Evolutionary conservation across 2,329 filamentous ascomycete genomes (phyloP).

Genomic region (Blastomyces percursus): DNA sequence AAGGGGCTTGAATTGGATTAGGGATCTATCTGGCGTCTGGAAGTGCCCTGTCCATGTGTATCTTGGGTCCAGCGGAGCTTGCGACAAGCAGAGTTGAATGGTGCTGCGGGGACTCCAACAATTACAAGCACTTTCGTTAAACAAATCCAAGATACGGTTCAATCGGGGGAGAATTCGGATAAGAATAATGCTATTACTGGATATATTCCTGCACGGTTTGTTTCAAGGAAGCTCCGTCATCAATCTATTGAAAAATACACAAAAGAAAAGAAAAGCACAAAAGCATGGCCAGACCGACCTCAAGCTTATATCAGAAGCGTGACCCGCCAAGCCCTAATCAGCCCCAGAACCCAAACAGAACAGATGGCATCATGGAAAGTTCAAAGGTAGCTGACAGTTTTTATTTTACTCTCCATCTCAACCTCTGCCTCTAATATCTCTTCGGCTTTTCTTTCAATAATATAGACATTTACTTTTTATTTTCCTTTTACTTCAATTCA

Average conservation of each 20-base stretch:
- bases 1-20: neutral
- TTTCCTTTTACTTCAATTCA: neutral
- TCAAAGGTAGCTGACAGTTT: neutral
- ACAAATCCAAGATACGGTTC: neutral
- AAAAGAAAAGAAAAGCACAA: neutral
- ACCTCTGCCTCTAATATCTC: neutral
- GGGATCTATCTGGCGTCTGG: neutral
- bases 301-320: neutral
- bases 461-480: neutral
- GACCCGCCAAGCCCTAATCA: neutral
- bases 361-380: conserved; percentile 27
- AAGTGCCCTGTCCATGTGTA: neutral
- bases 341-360: conserved; percentile 21
- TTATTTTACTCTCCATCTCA: neutral
- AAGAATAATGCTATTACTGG: neutral
- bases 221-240: neutral
- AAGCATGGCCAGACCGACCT: neutral
- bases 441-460: neutral
- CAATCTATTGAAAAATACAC: neutral
- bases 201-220: neutral
- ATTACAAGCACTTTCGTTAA: neutral
- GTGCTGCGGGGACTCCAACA: neutral
- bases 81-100: neutral
- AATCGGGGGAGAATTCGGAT: neutral
- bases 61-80: neutral